These are phyloP conservation scores for Rutstroemia sydowiana DNA, from an alignment of 2,329 filamentous ascomycete species.

Conservation along the genomic window DNA sequence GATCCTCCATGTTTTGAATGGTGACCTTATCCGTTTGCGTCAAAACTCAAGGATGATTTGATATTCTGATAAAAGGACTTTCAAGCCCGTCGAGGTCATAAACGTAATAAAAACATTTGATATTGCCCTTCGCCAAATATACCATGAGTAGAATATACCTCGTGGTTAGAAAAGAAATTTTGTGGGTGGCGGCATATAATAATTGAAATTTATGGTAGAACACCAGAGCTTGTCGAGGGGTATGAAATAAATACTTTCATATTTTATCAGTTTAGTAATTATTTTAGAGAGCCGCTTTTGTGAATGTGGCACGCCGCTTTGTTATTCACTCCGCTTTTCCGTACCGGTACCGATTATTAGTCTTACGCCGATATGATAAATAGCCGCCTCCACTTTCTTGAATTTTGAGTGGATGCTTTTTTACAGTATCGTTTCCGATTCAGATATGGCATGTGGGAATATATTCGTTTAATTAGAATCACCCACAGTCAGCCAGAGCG, in stretches of 20 bases:
- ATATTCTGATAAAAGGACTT: conserved; percentile 22
- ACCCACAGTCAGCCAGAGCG: neutral
- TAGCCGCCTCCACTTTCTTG: neutral
- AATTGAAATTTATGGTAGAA: too few relatives aligned
- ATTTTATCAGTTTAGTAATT: too few relatives aligned
- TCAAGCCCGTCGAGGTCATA: conserved; percentile 12
- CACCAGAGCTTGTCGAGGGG: too few relatives aligned
- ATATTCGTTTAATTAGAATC: neutral
- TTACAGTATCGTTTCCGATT: neutral
- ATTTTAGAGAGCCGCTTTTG: conserved; percentile 23
- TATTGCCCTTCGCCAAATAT: too few relatives aligned
- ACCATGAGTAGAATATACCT: too few relatives aligned
- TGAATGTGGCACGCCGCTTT: neutral
- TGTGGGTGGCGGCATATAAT: too few relatives aligned
- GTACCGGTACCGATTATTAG: neutral
- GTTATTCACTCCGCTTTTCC: neutral
- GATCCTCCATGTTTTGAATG: conserved; percentile 59
- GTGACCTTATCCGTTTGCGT: too few relatives aligned
- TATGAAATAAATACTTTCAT: too few relatives aligned
- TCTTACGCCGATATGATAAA: neutral
- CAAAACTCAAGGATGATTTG: too few relatives aligned
- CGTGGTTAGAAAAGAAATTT: too few relatives aligned
- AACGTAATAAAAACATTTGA: neutral
- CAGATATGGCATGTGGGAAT: neutral
- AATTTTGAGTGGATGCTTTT: neutral